phyloP scores from a whole-genome alignment of 1,284 basidiomycete species.

The Hortiboletus rubellus region DNA sequence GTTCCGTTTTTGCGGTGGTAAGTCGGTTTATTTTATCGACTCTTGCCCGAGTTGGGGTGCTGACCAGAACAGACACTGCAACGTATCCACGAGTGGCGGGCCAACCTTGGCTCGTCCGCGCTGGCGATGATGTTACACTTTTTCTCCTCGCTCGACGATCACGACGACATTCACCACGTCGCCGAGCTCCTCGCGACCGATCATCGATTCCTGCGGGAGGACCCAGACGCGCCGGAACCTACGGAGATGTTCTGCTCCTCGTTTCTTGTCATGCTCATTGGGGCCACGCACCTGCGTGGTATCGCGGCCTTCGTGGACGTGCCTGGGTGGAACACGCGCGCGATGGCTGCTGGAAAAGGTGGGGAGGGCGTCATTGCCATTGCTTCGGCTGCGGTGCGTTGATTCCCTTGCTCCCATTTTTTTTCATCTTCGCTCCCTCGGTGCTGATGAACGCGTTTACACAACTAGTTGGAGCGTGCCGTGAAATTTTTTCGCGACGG shows the following conservation, averaged over 20 bases:
- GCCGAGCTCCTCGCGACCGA: conserved; percentile 2
- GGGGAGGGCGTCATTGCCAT: conserved; percentile 6
- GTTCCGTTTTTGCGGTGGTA: background rate
- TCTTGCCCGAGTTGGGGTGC: background rate
- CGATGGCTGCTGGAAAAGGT: background rate
- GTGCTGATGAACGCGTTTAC: background rate
- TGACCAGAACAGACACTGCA: background rate
- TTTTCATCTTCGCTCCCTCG: too few relatives aligned
- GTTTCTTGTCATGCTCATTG: background rate
- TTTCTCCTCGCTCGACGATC: background rate
- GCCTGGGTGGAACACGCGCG: background rate
- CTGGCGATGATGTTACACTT: conserved; percentile 4
- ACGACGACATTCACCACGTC: background rate
- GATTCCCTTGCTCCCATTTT: too few relatives aligned
- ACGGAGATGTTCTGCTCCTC: conserved; percentile 1
- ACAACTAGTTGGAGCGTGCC: conserved; percentile 1
- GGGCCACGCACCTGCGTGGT: background rate
- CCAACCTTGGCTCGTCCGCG: background rate
- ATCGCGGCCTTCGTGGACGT: background rate
- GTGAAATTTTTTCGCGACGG: background rate
- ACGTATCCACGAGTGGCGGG: conserved; percentile 1
- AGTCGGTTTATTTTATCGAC: background rate
- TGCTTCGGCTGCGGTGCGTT: conserved; percentile 4
- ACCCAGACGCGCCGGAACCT: conserved; percentile 2
- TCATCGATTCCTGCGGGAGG: background rate